These are phyloP conservation scores for Phytopythium oedochilum DNA, from an alignment of 352 stramenopile genomes.

Conservation along the genomic window DNA sequence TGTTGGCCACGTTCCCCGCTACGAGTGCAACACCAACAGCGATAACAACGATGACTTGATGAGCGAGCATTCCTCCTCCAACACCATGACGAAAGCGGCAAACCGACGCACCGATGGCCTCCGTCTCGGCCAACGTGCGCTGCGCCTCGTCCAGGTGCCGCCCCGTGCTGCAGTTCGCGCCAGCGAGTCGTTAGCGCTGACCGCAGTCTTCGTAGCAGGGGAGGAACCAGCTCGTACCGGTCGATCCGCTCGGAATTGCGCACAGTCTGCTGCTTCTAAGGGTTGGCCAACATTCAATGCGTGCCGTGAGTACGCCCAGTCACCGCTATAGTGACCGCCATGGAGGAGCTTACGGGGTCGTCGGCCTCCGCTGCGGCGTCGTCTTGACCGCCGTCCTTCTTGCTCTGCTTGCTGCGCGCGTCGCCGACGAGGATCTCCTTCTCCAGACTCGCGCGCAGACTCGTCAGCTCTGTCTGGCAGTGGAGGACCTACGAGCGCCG, in stretches of 20 bases:
- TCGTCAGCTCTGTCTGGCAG: slow-evolving; percentile 44
- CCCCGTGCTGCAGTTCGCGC: slow-evolving; percentile 33
- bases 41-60: too few relatives aligned
- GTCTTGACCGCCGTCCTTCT: not conserved
- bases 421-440: slow-evolving; percentile 55
- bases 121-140: slow-evolving; percentile 64
- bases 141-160: slow-evolving; percentile 70
- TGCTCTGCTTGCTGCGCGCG: slow-evolving; percentile 19
- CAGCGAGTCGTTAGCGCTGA: not conserved
- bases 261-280: slow-evolving; percentile 40
- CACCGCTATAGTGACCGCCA: too few relatives aligned
- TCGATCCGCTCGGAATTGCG: slow-evolving; percentile 38
- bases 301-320: not conserved
- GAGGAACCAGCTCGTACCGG: slow-evolving; percentile 29
- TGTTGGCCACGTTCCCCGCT: slow-evolving; percentile 69
- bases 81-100: too few relatives aligned
- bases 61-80: too few relatives aligned
- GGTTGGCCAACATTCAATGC: not conserved
- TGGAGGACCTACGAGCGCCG: slow-evolving; percentile 15
- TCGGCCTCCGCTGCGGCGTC: slow-evolving; percentile 6
- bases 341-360: slow-evolving; percentile 8
- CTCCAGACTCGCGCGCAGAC: slow-evolving; percentile 45
- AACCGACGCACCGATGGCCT: slow-evolving; percentile 57
- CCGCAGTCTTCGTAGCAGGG: too few relatives aligned
- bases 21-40: not conserved